Percentiles rank a stretch among this genome's conserved stretches.
These are phyloP conservation scores for Eucalyptus pauciflora DNA, from an alignment of 345 rosid species.

Conservation along the genomic window DNA sequence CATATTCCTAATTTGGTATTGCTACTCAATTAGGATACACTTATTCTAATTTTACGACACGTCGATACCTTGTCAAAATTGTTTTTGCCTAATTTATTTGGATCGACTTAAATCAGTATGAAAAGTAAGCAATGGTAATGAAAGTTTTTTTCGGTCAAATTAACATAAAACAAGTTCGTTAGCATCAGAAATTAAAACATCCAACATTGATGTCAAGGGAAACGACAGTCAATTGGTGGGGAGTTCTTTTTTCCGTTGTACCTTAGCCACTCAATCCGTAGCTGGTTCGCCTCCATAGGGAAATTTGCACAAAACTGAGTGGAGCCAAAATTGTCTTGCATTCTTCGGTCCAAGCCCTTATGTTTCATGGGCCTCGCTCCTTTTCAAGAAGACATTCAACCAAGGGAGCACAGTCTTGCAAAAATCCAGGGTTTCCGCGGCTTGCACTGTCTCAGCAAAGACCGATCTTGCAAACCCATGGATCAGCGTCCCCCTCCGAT, in stretches of 20 bases:
- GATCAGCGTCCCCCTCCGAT: not conserved
- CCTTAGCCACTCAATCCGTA: not conserved
- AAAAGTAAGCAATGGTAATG: not conserved
- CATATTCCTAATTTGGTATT: not conserved
- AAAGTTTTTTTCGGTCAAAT: too few relatives aligned
- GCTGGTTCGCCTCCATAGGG: not conserved
- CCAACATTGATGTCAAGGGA: too few relatives aligned
- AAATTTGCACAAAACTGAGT: not conserved
- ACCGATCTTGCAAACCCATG: not conserved
- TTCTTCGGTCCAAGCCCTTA: not conserved
- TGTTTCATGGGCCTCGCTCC: not conserved
- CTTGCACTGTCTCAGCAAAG: not conserved
- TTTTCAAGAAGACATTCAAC: not conserved
- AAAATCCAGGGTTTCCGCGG: not conserved
- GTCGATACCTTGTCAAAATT: not conserved
- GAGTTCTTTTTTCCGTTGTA: too few relatives aligned
- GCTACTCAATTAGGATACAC: not conserved
- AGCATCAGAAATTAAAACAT: too few relatives aligned
- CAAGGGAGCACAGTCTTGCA: not conserved
- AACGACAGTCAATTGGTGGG: too few relatives aligned
- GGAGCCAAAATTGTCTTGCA: not conserved
- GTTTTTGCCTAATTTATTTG: not conserved
- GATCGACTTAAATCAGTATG: rapidly evolving
- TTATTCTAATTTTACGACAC: not conserved
- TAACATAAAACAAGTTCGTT: too few relatives aligned